phyloP scores from a whole-genome alignment of 805 yeast species.

The Allodekkera sacchari region DNA sequence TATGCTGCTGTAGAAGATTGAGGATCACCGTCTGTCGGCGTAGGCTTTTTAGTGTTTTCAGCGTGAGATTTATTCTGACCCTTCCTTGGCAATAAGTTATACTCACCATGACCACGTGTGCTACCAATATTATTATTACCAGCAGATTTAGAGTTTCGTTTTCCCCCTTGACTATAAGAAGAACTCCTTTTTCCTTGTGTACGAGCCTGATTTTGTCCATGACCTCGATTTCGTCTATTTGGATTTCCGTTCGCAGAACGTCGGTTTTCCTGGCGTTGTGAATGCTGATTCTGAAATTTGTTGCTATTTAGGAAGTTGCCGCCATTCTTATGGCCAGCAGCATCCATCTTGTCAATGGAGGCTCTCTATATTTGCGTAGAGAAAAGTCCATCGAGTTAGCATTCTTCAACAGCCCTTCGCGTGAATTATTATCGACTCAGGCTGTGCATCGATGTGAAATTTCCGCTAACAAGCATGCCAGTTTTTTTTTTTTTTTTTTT shows the following conservation, averaged over 20 bases:
- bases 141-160: not conserved
- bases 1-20: not conserved
- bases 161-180: not conserved
- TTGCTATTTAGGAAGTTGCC: not conserved
- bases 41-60: not conserved
- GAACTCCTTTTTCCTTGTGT: not conserved
- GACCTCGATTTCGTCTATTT: not conserved
- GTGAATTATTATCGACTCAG: too few relatives aligned
- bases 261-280: not conserved
- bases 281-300: not conserved
- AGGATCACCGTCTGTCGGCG: not conserved
- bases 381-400: too few relatives aligned
- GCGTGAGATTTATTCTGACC: not conserved
- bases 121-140: too few relatives aligned
- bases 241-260: not conserved
- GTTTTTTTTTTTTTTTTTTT: too few relatives aligned
- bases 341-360: too few relatives aligned
- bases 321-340: not conserved
- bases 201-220: not conserved
- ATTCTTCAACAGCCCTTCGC: too few relatives aligned
- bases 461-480: too few relatives aligned
- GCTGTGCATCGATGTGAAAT: too few relatives aligned
- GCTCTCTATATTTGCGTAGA: too few relatives aligned
- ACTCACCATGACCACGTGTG: too few relatives aligned
- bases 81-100: too few relatives aligned